Evolutionary conservation across 2,329 filamentous ascomycete species (phyloP).

Genomic region (Lasiodiplodia sp.): DNA sequence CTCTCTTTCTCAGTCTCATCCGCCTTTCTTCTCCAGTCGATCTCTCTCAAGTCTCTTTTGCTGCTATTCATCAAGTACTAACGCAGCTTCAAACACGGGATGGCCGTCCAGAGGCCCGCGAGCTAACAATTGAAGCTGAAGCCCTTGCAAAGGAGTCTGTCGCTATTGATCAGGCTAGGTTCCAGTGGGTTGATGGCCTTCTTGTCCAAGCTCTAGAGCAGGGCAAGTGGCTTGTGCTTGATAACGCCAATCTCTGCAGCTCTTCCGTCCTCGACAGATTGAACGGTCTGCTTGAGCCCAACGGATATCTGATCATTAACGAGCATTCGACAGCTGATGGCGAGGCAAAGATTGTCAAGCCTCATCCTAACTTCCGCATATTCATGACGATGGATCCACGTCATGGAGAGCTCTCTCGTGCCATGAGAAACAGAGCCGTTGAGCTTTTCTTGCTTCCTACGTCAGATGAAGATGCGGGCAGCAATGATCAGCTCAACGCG

Average conservation of each 20-base stretch:
- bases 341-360: constrained; percentile 77
- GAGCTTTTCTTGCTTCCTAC: constrained; percentile 75
- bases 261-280: constrained; percentile 92
- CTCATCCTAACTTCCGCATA: constrained; percentile 87
- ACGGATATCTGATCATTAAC: constrained; percentile 87
- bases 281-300: constrained; percentile 91
- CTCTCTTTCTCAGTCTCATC: constrained; percentile 20
- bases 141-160: constrained; percentile 61
- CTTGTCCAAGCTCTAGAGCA: constrained; percentile 85
- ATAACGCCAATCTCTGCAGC: constrained; percentile 97
- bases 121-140: constrained; percentile 58
- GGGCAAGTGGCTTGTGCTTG: constrained; percentile 91
- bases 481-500: constrained; percentile 18
- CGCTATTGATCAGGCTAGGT: constrained; percentile 75
- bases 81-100: constrained; percentile 7
- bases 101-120: background rate
- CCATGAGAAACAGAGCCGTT: constrained; percentile 94
- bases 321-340: constrained; percentile 88
- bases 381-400: constrained; percentile 93
- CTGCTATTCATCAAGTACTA: constrained; percentile 8
- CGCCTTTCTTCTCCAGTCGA: constrained; percentile 12
- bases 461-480: constrained; percentile 32
- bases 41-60: constrained; percentile 9
- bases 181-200: constrained; percentile 95
- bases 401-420: constrained; percentile 91